A percentile compares a stretch with the other conserved stretches of the same genome.
These are phyloP conservation scores for Sphaerosporella brunnea DNA, from an alignment of 495 filamentous ascomycete species.

Conservation along the genomic window DNA sequence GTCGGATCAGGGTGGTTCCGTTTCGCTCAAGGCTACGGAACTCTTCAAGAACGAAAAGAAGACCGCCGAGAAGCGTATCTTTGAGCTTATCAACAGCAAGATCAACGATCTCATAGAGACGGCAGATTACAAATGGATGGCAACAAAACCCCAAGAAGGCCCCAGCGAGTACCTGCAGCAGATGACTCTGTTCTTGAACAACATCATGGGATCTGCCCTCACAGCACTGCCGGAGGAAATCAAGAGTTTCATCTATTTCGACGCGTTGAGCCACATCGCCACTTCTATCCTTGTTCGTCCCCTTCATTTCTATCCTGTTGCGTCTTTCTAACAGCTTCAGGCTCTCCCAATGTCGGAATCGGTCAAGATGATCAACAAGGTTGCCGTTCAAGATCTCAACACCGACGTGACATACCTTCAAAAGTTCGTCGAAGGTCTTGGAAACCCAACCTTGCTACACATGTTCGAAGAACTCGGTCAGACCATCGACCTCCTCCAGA, in stretches of 20 bases:
- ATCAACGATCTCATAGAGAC: conserved; percentile 95
- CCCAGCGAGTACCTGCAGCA: conserved; percentile 89
- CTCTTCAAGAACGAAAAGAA: conserved; percentile 81
- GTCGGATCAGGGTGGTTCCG: conserved; percentile 48
- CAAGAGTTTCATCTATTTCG: conserved; percentile 94
- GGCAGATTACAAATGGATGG: conserved; percentile 91
- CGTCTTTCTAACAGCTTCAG: conserved; percentile 25
- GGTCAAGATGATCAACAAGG: conserved; percentile 70
- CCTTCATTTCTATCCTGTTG: background rate
- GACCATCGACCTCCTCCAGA: conserved; percentile 69
- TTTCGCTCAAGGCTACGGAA: conserved; percentile 63
- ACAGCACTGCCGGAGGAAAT: conserved; percentile 83
- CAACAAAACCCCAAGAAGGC: conserved; percentile 42
- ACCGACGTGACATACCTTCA: conserved; percentile 69
- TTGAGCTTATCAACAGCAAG: conserved; percentile 95
- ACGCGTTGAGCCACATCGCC: conserved; percentile 78
- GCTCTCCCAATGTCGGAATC: conserved; percentile 63
- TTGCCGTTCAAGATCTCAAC: conserved; percentile 62
- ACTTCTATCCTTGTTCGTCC: conserved; percentile 58
- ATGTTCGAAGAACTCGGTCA: conserved; percentile 87
- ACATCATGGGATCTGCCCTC: conserved; percentile 88
- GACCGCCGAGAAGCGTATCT: conserved; percentile 90
- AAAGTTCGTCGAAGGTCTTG: conserved; percentile 68
- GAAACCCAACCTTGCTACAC: conserved; percentile 58
- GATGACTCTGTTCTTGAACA: conserved; percentile 76